Conservation (phyloP, 352 stramenopile species). For the Phytophthora sp. region DNA sequence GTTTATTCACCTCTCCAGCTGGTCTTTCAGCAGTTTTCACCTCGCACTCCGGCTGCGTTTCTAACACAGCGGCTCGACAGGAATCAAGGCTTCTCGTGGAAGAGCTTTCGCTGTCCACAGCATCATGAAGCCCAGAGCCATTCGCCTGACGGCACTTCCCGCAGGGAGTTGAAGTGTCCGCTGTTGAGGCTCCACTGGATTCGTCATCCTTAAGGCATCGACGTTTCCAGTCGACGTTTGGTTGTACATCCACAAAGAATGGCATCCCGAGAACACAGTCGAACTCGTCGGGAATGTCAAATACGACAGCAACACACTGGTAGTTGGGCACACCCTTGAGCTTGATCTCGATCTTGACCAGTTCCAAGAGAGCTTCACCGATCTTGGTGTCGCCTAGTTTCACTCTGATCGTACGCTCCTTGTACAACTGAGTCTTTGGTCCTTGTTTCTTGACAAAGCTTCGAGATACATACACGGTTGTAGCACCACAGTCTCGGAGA, state of each 20-base stretch:
- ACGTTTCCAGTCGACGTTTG: constrained; percentile 8
- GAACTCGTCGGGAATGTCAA: neutral
- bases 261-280: constrained; percentile 14
- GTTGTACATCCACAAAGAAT: constrained; percentile 17
- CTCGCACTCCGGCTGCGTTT: constrained; percentile 4
- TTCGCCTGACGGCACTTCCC: constrained; percentile 7
- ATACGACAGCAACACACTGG: neutral
- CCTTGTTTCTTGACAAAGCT: constrained; percentile 1
- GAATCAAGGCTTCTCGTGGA: constrained; percentile 11
- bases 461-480: constrained; percentile 4
- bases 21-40: constrained; percentile 8
- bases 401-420: constrained; percentile 2
- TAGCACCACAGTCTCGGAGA: constrained; percentile 16
- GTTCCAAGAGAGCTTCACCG: constrained; percentile 1
- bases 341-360: constrained; percentile 1
- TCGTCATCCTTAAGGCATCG: constrained; percentile 5
- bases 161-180: constrained; percentile 1
- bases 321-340: neutral
- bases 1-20: constrained; percentile 1
- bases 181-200: neutral
- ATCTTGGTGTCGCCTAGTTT: constrained; percentile 24
- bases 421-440: constrained; percentile 2
- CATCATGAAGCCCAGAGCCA: constrained; percentile 4
- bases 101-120: neutral
- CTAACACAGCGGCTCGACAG: constrained; percentile 7